A percentile compares a stretch with the other conserved stretches of the same genome.
These are phyloP conservation scores for Erythrophleum ivorense DNA, from an alignment of 331 rosid species.

Conservation along the genomic window DNA sequence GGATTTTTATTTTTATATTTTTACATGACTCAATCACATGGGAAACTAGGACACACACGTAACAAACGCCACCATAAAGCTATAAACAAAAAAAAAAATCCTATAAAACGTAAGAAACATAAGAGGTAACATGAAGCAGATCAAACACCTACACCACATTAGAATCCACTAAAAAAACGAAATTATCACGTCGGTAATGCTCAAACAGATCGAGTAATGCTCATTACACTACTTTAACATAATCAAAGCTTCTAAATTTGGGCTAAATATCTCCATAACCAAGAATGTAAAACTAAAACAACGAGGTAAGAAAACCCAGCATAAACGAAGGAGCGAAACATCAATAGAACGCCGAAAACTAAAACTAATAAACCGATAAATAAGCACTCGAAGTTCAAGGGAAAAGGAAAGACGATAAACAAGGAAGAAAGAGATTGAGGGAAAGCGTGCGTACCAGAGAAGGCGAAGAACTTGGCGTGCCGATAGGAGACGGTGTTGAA, in stretches of 20 bases:
- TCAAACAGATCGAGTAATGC: background rate
- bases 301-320: background rate
- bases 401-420: no score
- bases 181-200: background rate
- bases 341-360: background rate
- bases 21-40: background rate
- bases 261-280: background rate
- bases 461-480: constrained; percentile 1
- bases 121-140: background rate
- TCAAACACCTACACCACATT: background rate
- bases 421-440: background rate
- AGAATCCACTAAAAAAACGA: background rate
- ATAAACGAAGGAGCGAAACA: background rate
- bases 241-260: background rate
- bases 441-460: constrained; percentile 15
- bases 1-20: background rate
- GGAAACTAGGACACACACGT: background rate
- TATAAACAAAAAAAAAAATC: background rate
- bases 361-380: background rate
- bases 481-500: background rate
- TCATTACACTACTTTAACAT: no score
- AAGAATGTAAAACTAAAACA: background rate
- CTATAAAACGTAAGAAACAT: no score
- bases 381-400: background rate
- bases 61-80: background rate